Evolutionary conservation across 257 asterid species (phyloP), one percentile per base, ranked within the genome.

Genomic region (Solanum lycopersicoides): DNA sequence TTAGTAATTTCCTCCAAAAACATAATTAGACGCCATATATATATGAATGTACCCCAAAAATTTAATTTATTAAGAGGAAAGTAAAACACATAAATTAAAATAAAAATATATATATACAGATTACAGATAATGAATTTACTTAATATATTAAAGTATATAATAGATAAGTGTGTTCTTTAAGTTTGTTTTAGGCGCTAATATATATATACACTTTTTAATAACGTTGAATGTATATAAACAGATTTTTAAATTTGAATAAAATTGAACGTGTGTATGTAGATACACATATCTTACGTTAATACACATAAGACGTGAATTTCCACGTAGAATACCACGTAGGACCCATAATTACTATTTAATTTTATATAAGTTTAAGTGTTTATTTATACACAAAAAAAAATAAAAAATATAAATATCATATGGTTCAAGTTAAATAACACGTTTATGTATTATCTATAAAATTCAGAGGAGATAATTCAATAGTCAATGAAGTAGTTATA

Each of bases 191-290:
- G 30, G 30, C 30, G 25, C 25, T 56, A 2, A 18, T 16, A 16
- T 53, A 28, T 28, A 1, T 53, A 16, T 53, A 1, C n/a, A n/a
- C 3, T 12, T 20, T 56, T 4, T 9, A 56, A 56, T 9, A 56
- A 56, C 25, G 20, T 56, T 20, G 0, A 3, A 56, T 20, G 1
- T 23, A 18, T 9, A 2, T 0, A 1, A 3, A 0, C 0, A 7
- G 2, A 56, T 3, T 7, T 12, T 7, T 56, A 56, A 0, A 56
- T 0, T 56, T 56, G n/a, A 6, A 56, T 18, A 56, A 56, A 56
- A 4, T 56, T 1, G 0, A 56, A 56, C 2, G 18, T 18, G 45
- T 39, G 12, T 41, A 41, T 1, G 2, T 56, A 56, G 65, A 56
- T 2, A 20, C 0, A 20, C 65, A 20, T 56, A 2, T 20, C 1